Evolutionary conservation across 2,329 filamentous ascomycete genomes (phyloP).

Genomic region (Ophiostoma piceae): DNA sequence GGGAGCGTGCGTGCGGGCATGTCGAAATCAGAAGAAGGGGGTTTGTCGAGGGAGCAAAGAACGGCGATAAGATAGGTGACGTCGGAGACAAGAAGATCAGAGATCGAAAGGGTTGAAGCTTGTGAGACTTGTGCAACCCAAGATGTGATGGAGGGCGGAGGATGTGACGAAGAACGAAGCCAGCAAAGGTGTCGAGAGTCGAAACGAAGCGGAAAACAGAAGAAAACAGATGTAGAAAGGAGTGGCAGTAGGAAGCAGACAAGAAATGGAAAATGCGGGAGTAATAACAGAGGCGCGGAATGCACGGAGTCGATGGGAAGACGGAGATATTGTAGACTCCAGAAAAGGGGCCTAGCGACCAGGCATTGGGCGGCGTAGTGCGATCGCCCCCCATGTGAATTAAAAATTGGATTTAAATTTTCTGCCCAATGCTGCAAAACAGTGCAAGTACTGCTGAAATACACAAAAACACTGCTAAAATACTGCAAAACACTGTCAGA

Average conservation of each 20-base stretch:
- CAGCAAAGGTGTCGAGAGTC: not conserved
- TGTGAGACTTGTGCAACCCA: not conserved
- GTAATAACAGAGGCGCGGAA: slow-evolving; percentile 3
- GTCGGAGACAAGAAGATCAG: not conserved
- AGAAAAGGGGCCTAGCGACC: slow-evolving; percentile 15
- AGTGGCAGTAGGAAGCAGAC: not conserved
- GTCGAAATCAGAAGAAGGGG: not conserved
- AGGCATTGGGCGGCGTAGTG: slow-evolving; percentile 10
- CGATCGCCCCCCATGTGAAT: slow-evolving; percentile 7
- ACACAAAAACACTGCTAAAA: not conserved
- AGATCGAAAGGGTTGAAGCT: not conserved
- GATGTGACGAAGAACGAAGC: not conserved
- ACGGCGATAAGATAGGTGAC: slow-evolving; percentile 9
- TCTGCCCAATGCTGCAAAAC: not conserved
- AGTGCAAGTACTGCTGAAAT: not conserved
- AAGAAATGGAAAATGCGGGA: not conserved
- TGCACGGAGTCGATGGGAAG: slow-evolving; percentile 6
- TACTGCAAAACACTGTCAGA: not conserved
- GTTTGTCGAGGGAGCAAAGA: not conserved
- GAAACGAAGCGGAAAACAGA: not conserved
- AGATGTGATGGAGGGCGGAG: not conserved
- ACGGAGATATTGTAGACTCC: not conserved
- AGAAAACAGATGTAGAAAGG: not conserved
- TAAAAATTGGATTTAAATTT: not conserved
- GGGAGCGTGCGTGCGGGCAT: slow-evolving; percentile 56